A percentile compares a stretch with the other conserved stretches of the same genome.
Conservation (phyloP, 768 basidiomycete genomes). For the Collybia sordida region DNA sequence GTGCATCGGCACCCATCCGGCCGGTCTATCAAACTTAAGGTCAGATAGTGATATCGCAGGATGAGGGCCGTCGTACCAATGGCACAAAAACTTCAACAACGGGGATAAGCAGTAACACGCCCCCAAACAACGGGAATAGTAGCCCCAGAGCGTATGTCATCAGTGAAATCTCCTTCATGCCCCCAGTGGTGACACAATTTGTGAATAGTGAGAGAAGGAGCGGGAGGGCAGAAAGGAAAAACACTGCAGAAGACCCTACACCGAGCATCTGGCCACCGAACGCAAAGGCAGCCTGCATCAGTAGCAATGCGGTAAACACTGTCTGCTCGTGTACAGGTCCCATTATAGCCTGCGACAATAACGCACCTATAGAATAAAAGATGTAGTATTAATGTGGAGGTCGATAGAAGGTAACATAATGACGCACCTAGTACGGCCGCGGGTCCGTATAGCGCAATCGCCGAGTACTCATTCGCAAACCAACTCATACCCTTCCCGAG, state of each 20-base stretch:
- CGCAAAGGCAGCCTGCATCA: slow-evolving; percentile 59
- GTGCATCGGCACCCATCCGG: slow-evolving; percentile 77
- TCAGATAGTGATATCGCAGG: not conserved
- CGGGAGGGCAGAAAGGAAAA: slow-evolving; percentile 61
- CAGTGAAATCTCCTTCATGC: slow-evolving; percentile 44
- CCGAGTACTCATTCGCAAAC: slow-evolving; percentile 73
- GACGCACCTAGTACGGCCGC: slow-evolving; percentile 67
- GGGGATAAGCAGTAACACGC: slow-evolving; percentile 55
- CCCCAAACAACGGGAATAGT: slow-evolving; percentile 52
- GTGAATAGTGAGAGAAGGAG: slow-evolving; percentile 56
- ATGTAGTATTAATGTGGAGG: not conserved
- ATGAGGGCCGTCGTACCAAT: slow-evolving; percentile 45
- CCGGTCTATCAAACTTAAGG: slow-evolving; percentile 56
- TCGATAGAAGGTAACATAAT: slow-evolving; percentile 4
- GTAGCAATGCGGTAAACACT: slow-evolving; percentile 56
- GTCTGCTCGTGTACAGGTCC: slow-evolving; percentile 58
- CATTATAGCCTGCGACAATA: slow-evolving; percentile 60
- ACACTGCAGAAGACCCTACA: slow-evolving; percentile 76
- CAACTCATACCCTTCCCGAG: slow-evolving; percentile 79
- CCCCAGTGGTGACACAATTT: slow-evolving; percentile 38
- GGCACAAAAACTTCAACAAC: slow-evolving; percentile 90
- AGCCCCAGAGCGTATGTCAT: slow-evolving; percentile 65
- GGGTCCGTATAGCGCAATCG: slow-evolving; percentile 72
- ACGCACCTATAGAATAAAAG: slow-evolving; percentile 43
- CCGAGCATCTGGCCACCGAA: slow-evolving; percentile 59